Evolutionary conservation across 2,329 filamentous ascomycete species (phyloP).

Genomic region (Arthrobotrys megalospora): DNA sequence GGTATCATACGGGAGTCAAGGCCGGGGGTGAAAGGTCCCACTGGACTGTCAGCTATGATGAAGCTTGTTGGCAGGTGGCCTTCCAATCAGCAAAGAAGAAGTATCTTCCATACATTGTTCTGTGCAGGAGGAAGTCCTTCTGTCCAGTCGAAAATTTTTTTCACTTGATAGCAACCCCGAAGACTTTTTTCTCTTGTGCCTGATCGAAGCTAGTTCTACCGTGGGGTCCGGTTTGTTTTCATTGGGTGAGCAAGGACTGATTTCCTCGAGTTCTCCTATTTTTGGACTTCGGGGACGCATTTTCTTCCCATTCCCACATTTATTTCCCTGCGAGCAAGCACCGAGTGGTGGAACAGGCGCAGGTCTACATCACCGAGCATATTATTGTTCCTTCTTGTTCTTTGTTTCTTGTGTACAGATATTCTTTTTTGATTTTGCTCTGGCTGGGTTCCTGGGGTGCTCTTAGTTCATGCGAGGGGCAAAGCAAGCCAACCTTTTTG

Average conservation of each 20-base stretch:
- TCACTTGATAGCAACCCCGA: not conserved
- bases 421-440: slow-evolving; percentile 19
- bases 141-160: slow-evolving; percentile 27
- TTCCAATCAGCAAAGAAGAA: slow-evolving; percentile 22
- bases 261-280: slow-evolving; percentile 39
- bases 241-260: slow-evolving; percentile 24
- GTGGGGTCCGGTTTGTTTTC: slow-evolving; percentile 26
- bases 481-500: slow-evolving; percentile 30
- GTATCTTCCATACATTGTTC: slow-evolving; percentile 26
- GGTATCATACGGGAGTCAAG: slow-evolving; percentile 26
- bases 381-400: not conserved
- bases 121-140: slow-evolving; percentile 12
- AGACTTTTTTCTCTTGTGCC: not conserved
- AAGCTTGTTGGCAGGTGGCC: slow-evolving; percentile 15
- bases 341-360: slow-evolving; percentile 36
- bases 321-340: slow-evolving; percentile 4
- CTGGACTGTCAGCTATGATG: slow-evolving; percentile 18
- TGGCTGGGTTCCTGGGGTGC: not conserved
- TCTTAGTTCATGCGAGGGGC: slow-evolving; percentile 49
- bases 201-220: not conserved
- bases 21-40: slow-evolving; percentile 10
- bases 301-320: slow-evolving; percentile 4
- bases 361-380: slow-evolving; percentile 58
- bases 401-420: slow-evolving; percentile 32
- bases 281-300: slow-evolving; percentile 13